Percentiles rank a stretch among this genome's conserved stretches.
phyloP scores from a whole-genome alignment of 768 basidiomycete species.

The Lyophyllum atratum region DNA sequence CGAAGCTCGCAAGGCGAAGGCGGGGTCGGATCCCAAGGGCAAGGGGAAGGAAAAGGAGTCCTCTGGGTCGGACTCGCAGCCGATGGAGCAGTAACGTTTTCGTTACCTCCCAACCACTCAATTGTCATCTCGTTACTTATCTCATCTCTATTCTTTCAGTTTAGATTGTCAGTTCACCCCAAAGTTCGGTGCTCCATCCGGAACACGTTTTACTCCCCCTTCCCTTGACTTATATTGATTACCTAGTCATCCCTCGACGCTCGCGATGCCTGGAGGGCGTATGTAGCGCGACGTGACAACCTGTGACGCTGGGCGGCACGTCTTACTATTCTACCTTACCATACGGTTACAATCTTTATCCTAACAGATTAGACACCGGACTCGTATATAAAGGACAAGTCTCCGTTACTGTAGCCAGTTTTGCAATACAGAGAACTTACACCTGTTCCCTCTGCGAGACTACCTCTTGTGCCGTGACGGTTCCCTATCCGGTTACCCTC shows the following conservation, averaged over 20 bases:
- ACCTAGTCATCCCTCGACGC: background rate
- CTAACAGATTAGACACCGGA: background rate
- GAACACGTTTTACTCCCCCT: background rate
- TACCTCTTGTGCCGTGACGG: background rate
- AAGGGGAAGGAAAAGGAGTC: background rate
- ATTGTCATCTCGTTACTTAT: too few species aligned
- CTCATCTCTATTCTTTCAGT: too few species aligned
- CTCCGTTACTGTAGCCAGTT: background rate
- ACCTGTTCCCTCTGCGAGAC: background rate
- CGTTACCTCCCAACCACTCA: too few species aligned
- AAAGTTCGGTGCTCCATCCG: background rate
- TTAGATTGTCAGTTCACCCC: too few species aligned
- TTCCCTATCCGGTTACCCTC: background rate
- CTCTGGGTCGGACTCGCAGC: too few species aligned
- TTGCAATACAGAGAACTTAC: background rate
- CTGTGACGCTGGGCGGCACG: background rate
- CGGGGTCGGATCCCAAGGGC: background rate
- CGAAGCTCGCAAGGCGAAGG: background rate
- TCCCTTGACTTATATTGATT: background rate
- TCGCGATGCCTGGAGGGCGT: slow-evolving; percentile 1
- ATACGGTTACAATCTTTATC: background rate
- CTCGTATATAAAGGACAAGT: background rate
- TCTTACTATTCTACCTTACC: background rate
- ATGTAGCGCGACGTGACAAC: background rate
- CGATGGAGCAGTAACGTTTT: too few species aligned